A percentile compares a stretch with the other conserved stretches of the same genome.
Conservation (phyloP, 345 rosid genomes). For the Firmiana major region DNA sequence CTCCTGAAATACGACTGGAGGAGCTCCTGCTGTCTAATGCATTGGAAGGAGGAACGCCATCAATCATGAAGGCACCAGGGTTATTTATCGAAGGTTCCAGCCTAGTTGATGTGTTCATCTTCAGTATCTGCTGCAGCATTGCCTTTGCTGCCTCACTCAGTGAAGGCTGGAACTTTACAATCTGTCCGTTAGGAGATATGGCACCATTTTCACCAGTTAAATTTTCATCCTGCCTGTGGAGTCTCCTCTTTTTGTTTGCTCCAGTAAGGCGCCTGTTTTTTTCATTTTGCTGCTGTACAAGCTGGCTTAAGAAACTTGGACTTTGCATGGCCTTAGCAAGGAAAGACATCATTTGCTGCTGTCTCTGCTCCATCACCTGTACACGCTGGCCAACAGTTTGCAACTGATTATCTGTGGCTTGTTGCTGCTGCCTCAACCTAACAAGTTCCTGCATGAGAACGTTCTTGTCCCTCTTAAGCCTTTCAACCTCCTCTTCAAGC, state of each 20-base stretch:
- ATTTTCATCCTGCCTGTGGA: constrained; percentile 49
- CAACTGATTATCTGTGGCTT: constrained; percentile 65
- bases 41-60: constrained; percentile 35
- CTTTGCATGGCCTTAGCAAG: constrained; percentile 83
- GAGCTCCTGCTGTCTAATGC: constrained; percentile 35
- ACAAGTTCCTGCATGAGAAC: constrained; percentile 89
- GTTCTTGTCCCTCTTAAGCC: constrained; percentile 77
- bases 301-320: constrained; percentile 73
- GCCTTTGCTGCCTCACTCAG: constrained; percentile 62
- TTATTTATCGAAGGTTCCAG: constrained; percentile 40
- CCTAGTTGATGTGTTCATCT: constrained; percentile 44
- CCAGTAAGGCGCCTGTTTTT: constrained; percentile 51
- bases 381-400: constrained; percentile 70
- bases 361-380: constrained; percentile 88
- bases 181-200: constrained; percentile 48
- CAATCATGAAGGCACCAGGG: constrained; percentile 38
- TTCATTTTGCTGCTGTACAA: constrained; percentile 67
- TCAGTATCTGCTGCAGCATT: constrained; percentile 56
- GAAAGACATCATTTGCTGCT: constrained; percentile 89
- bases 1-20: constrained; percentile 34
- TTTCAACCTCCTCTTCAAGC: constrained; percentile 77
- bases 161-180: constrained; percentile 63
- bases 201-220: constrained; percentile 26
- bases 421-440: constrained; percentile 84
- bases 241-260: constrained; percentile 74